Evolutionary conservation across 805 yeast species (phyloP), one percentile per base, ranked within the genome.

Genomic region (Nakazawaea siamensis): DNA sequence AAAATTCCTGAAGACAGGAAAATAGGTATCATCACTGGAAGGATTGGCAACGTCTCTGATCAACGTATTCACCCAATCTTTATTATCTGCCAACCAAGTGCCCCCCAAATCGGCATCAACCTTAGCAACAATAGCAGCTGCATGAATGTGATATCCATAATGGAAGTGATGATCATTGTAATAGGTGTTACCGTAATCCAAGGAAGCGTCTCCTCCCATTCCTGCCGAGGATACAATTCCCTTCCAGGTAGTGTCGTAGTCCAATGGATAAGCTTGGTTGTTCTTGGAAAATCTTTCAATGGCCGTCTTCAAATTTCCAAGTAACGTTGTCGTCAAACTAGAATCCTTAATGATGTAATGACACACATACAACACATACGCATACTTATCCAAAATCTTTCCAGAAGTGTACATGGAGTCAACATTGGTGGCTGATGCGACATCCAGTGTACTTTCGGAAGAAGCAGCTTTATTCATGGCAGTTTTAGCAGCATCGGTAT

Each of bases 81-180:
- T 67, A 44, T 68, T 65, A 8, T 51, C 54, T 8, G 43, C 39
- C 4, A 65, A 55, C 77, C 82, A 80, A 2, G 58, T 49, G 8
- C 76, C 76, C 3, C 79, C 80, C 11, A 50, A 47, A 18, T 58
- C 54, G 4, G 45, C 39, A 50, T 84, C 94, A 13, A 78, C 73
- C 37, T 73, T 54, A n/a, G 80, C 88, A 30, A 83, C 70, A 15
- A 81, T 62, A 1, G 94, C 87, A 5, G 94, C 94, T 1, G 94
- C 82, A 51, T 83, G 88, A 31, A 84, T 67, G 45, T 76, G 79
- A 55, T 83, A 85, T 9, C 92, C 92, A 49, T 80, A 85, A 53
- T 85, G 94, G 69, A 83, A 85, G 51, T 84, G 92, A 48, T 85
- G 94, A 49, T 85, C 94, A 46, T 84, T 83, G 57, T 83, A 84